A percentile compares a stretch with the other conserved stretches of the same genome.
phyloP scores from a whole-genome alignment of 805 yeast species.

The Candida glaebosa region DNA sequence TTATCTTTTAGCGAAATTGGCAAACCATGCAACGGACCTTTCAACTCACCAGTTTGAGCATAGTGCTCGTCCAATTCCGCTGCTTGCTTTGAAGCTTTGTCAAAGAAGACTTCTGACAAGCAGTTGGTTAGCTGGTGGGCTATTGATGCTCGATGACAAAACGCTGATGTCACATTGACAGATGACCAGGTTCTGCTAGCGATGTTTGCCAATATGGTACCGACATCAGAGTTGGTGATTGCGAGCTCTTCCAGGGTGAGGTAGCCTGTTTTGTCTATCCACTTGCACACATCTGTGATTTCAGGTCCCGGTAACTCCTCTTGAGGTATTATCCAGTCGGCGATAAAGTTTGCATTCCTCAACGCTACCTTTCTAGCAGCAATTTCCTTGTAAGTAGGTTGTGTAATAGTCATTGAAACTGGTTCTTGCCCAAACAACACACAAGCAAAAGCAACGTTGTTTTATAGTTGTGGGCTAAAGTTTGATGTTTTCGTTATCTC shows the following conservation, averaged over 20 bases:
- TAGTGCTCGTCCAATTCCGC: slow-evolving; percentile 21
- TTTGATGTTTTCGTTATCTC: not conserved
- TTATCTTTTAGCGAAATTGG: slow-evolving; percentile 40
- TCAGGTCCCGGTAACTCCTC: slow-evolving; percentile 24
- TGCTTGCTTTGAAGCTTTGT: slow-evolving; percentile 23
- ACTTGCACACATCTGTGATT: slow-evolving; percentile 34
- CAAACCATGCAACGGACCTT: slow-evolving; percentile 30
- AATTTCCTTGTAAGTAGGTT: slow-evolving; percentile 29
- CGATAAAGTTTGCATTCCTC: slow-evolving; percentile 41
- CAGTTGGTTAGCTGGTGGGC: slow-evolving; percentile 53
- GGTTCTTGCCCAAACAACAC: too few species aligned
- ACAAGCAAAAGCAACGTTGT: too few species aligned
- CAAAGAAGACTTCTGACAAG: slow-evolving; percentile 34
- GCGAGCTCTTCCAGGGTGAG: slow-evolving; percentile 32
- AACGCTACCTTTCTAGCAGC: slow-evolving; percentile 38
- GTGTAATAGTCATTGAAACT: slow-evolving; percentile 9
- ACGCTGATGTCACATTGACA: slow-evolving; percentile 48
- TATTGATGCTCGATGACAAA: slow-evolving; percentile 54
- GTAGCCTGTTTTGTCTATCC: slow-evolving; percentile 34
- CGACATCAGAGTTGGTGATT: slow-evolving; percentile 35
- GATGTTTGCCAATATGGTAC: slow-evolving; percentile 24
- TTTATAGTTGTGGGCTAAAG: too few species aligned
- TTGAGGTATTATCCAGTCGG: slow-evolving; percentile 43
- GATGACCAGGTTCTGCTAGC: slow-evolving; percentile 36
- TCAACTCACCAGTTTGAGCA: slow-evolving; percentile 11